Evolutionary conservation across 352 stramenopile species (phyloP).

Genomic region (Phytophthora pistaciae): DNA sequence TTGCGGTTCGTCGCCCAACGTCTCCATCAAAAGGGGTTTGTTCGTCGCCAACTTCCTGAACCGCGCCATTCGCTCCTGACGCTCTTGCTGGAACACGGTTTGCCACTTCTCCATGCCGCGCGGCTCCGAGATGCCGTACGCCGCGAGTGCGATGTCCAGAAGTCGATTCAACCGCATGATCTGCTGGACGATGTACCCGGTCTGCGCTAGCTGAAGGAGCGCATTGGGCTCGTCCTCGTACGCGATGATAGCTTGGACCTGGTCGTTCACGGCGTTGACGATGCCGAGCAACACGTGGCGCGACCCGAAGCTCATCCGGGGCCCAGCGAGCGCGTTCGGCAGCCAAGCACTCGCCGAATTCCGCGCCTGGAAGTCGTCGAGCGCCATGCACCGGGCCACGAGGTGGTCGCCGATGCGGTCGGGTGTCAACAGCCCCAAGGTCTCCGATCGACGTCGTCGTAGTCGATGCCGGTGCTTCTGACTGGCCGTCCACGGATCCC

Average conservation of each 20-base stretch:
- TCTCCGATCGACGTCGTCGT: slow-evolving; percentile 7
- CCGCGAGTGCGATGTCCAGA: slow-evolving; percentile 26
- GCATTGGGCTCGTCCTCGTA: slow-evolving; percentile 30
- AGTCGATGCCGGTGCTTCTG: slow-evolving; percentile 22
- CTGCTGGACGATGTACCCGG: slow-evolving; percentile 31
- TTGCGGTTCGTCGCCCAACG: slow-evolving; percentile 34
- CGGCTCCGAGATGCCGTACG: slow-evolving; percentile 28
- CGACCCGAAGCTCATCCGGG: slow-evolving; percentile 18
- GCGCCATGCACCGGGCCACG: slow-evolving; percentile 31
- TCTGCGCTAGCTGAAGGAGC: slow-evolving; percentile 36
- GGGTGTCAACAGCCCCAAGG: slow-evolving; percentile 20
- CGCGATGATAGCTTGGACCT: slow-evolving; percentile 22
- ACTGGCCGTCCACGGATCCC: slow-evolving; percentile 27
- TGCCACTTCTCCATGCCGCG: slow-evolving; percentile 22
- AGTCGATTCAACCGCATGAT: slow-evolving; percentile 33
- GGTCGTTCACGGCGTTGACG: slow-evolving; percentile 26
- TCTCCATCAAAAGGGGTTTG: slow-evolving; percentile 13
- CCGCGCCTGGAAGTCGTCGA: slow-evolving; percentile 21
- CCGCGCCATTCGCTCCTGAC: slow-evolving; percentile 24
- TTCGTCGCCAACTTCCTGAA: slow-evolving; percentile 29
- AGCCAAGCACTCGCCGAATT: slow-evolving; percentile 24
- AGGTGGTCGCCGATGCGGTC: slow-evolving; percentile 40
- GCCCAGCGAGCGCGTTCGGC: slow-evolving; percentile 9
- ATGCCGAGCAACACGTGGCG: slow-evolving; percentile 27
- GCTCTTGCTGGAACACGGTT: slow-evolving; percentile 33